These are phyloP conservation scores for Imleria badia DNA, from an alignment of 768 basidiomycete genomes.

Conservation along the genomic window DNA sequence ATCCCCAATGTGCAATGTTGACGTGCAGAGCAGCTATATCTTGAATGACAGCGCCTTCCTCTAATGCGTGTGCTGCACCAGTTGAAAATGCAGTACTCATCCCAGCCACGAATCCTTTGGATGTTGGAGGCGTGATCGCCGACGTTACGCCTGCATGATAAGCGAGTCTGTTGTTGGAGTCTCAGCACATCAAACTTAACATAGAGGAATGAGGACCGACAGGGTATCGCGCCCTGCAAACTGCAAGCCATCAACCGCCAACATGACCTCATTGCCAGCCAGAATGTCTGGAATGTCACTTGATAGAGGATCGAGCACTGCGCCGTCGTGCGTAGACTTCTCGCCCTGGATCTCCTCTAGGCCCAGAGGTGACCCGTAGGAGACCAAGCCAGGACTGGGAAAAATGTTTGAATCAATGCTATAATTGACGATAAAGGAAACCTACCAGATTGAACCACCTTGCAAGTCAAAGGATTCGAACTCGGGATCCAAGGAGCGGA, in stretches of 20 bases:
- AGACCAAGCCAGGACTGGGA: conserved; percentile 45
- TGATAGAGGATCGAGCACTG: conserved; percentile 45
- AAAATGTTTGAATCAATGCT: not conserved
- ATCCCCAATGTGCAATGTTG: conserved; percentile 44
- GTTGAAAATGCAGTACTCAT: conserved; percentile 59
- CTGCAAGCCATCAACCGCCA: conserved; percentile 72
- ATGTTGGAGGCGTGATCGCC: conserved; percentile 57
- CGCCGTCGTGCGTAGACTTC: conserved; percentile 55
- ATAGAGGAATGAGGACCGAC: conserved; percentile 35
- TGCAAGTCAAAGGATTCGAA: conserved; percentile 54
- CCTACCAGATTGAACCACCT: conserved; percentile 59
- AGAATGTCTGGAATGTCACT: conserved; percentile 35
- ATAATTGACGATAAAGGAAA: conserved; percentile 15
- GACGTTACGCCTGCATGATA: conserved; percentile 65
- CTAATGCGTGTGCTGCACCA: conserved; percentile 54
- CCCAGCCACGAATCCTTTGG: conserved; percentile 52
- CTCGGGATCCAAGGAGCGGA: conserved; percentile 13
- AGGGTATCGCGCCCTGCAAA: conserved; percentile 60
- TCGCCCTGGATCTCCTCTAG: conserved; percentile 57
- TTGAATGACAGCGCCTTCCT: conserved; percentile 58
- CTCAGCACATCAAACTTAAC: not conserved
- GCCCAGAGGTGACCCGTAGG: conserved; percentile 46
- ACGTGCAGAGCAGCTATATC: conserved; percentile 64
- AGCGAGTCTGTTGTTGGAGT: conserved; percentile 49
- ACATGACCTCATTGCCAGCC: conserved; percentile 41